Evolutionary conservation across 495 filamentous ascomycete genomes (phyloP).

Genomic region (Massariosphaeria phaeospora): DNA sequence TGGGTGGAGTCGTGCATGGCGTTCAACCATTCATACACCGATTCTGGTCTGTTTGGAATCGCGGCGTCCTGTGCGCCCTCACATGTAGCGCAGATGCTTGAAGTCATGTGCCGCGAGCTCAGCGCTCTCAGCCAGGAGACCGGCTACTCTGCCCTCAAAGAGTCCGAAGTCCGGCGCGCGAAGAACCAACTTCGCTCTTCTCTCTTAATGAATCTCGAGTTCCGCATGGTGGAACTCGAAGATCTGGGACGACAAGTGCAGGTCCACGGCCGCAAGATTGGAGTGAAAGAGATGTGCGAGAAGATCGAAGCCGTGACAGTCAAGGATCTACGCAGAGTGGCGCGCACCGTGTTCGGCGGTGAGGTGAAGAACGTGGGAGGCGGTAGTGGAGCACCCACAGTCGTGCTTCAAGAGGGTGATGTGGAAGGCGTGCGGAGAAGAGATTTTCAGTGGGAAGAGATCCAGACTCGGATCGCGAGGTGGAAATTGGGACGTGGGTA

Average conservation of each 20-base stretch:
- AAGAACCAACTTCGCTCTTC: constrained; percentile 94
- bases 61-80: constrained; percentile 75
- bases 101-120: constrained; percentile 90
- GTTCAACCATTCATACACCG: constrained; percentile 96
- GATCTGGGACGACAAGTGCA: constrained; percentile 95
- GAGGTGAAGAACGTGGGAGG: constrained; percentile 66
- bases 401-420: constrained; percentile 81
- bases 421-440: constrained; percentile 50
- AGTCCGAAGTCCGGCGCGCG: constrained; percentile 81
- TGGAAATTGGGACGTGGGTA: constrained; percentile 77
- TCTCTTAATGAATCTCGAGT: constrained; percentile 96
- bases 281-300: constrained; percentile 86
- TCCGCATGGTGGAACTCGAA: constrained; percentile 96
- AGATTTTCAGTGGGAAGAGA: constrained; percentile 75
- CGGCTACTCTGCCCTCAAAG: constrained; percentile 48
- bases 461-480: constrained; percentile 73
- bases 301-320: constrained; percentile 80
- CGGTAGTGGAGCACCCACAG: constrained; percentile 87
- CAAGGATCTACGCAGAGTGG: constrained; percentile 79
- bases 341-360: constrained; percentile 71
- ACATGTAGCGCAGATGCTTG: constrained; percentile 72
- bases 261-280: constrained; percentile 85
- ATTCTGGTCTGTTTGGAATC: constrained; percentile 93
- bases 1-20: constrained; percentile 94
- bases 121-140: constrained; percentile 65